These are phyloP conservation scores for Thinopyrum elongatum DNA, from an alignment of 176 grass and related monocot species.

Conservation along the genomic window DNA sequence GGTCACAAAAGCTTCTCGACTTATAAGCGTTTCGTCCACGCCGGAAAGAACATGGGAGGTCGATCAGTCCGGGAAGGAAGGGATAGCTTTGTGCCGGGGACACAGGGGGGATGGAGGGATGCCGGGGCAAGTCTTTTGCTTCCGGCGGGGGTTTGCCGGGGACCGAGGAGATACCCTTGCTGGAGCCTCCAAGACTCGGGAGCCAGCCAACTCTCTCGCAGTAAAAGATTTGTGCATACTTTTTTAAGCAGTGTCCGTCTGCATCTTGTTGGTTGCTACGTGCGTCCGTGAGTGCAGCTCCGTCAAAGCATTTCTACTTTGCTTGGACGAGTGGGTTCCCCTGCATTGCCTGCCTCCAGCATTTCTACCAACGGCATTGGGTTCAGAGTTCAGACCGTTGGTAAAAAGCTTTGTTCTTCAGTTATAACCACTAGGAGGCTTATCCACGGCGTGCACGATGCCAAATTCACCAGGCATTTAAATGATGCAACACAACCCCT, in stretches of 20 bases:
- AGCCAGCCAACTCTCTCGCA: no score
- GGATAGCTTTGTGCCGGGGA: background rate
- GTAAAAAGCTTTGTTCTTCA: no score
- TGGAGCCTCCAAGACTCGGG: no score
- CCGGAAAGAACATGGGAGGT: background rate
- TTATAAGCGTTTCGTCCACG: constrained; percentile 27
- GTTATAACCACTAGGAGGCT: no score
- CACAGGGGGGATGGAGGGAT: constrained; percentile 2
- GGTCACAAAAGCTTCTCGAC: background rate
- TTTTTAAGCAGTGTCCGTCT: background rate
- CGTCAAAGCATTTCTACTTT: constrained; percentile 2
- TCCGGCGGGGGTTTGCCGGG: constrained; percentile 27
- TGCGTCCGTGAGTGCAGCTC: background rate
- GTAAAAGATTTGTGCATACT: no score
- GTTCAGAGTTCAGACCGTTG: no score
- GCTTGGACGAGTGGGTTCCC: background rate
- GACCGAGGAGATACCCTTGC: constrained; percentile 5
- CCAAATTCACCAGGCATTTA: no score
- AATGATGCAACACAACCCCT: no score
- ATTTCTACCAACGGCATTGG: no score
- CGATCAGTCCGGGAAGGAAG: background rate
- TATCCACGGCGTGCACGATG: no score
- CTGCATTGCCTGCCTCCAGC: accelerated
- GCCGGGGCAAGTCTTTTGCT: constrained; percentile 27
- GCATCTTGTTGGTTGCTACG: background rate